Conservation (phyloP, 2,329 filamentous ascomycete genomes). For the Karstenula rhodostoma region DNA sequence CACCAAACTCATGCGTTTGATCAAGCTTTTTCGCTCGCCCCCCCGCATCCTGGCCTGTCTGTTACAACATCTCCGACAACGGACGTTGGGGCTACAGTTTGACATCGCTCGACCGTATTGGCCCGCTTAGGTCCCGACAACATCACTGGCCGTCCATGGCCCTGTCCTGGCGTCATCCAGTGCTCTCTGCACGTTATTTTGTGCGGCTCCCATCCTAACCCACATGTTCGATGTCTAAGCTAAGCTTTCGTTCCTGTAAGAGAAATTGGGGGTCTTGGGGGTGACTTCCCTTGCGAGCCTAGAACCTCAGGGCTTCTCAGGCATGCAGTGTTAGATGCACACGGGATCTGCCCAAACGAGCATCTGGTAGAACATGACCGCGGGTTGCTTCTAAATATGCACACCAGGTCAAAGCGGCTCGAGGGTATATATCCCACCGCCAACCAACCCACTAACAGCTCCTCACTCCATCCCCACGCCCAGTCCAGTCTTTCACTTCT, state of each 20-base stretch:
- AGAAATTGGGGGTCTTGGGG: constrained; percentile 34
- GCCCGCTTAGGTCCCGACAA: constrained; percentile 26
- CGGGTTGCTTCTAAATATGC: constrained; percentile 22
- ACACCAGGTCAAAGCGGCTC: constrained; percentile 18
- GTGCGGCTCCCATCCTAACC: constrained; percentile 25
- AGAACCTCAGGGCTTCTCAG: constrained; percentile 39
- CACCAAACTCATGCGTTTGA: constrained; percentile 50
- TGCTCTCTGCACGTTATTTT: constrained; percentile 46
- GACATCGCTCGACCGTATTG: constrained; percentile 27
- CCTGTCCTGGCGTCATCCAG: constrained; percentile 27
- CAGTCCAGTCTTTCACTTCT: constrained; percentile 26
- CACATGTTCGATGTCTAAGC: constrained; percentile 26
- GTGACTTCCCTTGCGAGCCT: constrained; percentile 29
- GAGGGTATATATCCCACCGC: constrained; percentile 17
- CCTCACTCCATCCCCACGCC: constrained; percentile 21
- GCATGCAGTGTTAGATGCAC: constrained; percentile 45
- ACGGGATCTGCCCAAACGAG: constrained; percentile 37
- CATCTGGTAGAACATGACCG: constrained; percentile 21
- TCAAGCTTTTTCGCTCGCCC: constrained; percentile 32
- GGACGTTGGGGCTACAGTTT: constrained; percentile 40
- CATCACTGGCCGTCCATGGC: constrained; percentile 27
- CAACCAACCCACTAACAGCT: constrained; percentile 2
- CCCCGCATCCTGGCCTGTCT: constrained; percentile 34
- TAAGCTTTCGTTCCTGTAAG: constrained; percentile 36
- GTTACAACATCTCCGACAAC: constrained; percentile 46